Percentiles rank a stretch among this genome's conserved stretches.
These are phyloP conservation scores for Gossypium mustelinum DNA, from an alignment of 345 rosid genomes.

Conservation along the genomic window DNA sequence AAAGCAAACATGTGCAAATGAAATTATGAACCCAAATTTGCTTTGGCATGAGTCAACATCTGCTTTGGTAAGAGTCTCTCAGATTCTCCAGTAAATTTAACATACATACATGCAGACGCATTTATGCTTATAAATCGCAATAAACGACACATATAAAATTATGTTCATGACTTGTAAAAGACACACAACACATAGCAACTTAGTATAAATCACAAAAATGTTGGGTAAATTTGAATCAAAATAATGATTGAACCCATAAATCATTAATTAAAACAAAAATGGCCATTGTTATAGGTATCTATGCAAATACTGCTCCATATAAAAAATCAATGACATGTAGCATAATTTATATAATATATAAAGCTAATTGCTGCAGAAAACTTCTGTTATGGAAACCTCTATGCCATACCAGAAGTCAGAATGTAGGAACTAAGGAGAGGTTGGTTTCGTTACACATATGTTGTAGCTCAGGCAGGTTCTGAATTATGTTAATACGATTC, in stretches of 20 bases:
- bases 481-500: background rate
- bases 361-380: slow-evolving; percentile 6
- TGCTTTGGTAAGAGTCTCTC: background rate
- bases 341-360: background rate
- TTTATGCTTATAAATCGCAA: too few relatives aligned
- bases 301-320: background rate
- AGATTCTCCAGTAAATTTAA: background rate
- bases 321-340: background rate
- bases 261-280: background rate
- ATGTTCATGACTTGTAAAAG: too few relatives aligned
- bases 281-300: background rate
- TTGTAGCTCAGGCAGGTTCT: background rate
- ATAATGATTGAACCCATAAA: background rate
- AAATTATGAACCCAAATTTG: too few relatives aligned
- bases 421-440: background rate
- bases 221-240: background rate
- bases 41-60: too few relatives aligned
- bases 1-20: too few relatives aligned
- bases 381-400: background rate
- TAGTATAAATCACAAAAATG: background rate
- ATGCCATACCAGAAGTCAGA: background rate
- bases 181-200: background rate
- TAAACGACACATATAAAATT: too few relatives aligned
- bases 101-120: background rate
- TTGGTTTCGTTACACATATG: background rate